Percentiles rank a stretch among this genome's conserved stretches.
These are phyloP conservation scores for Salix arbutifolia DNA, from an alignment of 345 rosid species.

Conservation along the genomic window DNA sequence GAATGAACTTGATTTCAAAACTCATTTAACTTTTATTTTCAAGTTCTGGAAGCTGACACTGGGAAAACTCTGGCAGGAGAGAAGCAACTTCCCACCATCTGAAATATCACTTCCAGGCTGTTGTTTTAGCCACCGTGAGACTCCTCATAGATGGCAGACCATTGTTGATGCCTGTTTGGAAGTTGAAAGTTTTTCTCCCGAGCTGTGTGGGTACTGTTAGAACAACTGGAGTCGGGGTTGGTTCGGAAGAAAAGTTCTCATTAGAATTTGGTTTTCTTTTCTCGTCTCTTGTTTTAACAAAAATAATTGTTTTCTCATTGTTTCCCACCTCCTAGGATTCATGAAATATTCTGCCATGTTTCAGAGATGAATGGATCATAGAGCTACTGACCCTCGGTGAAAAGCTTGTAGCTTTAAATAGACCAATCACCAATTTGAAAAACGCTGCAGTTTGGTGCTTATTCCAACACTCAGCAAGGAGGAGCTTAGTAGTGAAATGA, in stretches of 20 bases:
- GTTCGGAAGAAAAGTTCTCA: not conserved
- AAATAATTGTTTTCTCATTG: too few relatives aligned
- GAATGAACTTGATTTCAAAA: not conserved
- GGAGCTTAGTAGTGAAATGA: too few relatives aligned
- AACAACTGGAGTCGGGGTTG: not conserved
- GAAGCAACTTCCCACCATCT: not conserved
- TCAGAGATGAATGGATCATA: too few relatives aligned
- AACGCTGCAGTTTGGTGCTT: too few relatives aligned
- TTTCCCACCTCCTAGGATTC: not conserved
- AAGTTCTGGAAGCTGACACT: not conserved
- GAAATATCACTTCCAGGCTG: not conserved
- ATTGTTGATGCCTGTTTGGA: not conserved
- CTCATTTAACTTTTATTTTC: not conserved
- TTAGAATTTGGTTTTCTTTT: not conserved
- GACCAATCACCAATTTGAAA: too few relatives aligned
- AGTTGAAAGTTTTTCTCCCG: not conserved
- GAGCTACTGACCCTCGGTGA: too few relatives aligned
- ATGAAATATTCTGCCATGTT: too few relatives aligned
- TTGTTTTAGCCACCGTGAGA: not conserved
- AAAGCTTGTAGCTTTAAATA: too few relatives aligned
- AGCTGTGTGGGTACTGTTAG: not conserved
- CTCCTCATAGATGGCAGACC: too few relatives aligned
- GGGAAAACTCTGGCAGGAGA: not conserved
- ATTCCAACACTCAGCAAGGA: too few relatives aligned
- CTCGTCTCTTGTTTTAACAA: not conserved